Evolutionary conservation across 2,329 filamentous ascomycete genomes (phyloP).

Genomic region (Pestalotiopsis fici): DNA sequence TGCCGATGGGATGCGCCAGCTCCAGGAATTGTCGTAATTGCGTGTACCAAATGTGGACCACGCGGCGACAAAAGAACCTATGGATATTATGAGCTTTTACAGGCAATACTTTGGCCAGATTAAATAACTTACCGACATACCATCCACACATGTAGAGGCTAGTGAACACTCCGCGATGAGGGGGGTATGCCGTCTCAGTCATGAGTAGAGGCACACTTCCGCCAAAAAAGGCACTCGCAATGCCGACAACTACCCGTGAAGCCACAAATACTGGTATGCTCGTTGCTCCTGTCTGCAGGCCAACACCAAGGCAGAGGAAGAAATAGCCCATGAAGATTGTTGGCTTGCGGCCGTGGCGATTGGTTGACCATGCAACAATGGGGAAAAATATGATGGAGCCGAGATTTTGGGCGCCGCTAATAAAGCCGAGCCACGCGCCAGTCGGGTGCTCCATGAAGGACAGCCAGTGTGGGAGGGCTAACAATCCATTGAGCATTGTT

Average conservation of each 20-base stretch:
- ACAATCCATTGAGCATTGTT: conserved; percentile 40
- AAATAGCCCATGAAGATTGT: conserved; percentile 32
- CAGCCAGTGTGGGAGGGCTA: conserved; percentile 41
- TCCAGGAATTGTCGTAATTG: conserved; percentile 12
- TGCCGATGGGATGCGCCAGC: conserved; percentile 45
- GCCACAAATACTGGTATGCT: conserved; percentile 21
- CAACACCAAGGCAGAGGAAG: conserved; percentile 26
- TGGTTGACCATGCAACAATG: conserved; percentile 37
- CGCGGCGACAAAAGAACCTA: conserved; percentile 8
- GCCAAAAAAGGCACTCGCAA: conserved; percentile 22
- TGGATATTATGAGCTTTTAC: conserved; percentile 15
- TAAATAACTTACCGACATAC: conserved; percentile 5
- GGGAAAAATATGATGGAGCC: conserved; percentile 38
- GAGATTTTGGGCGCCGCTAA: conserved; percentile 36
- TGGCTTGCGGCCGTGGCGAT: conserved; percentile 33
- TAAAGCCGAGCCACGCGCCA: conserved; percentile 35
- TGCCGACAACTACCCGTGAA: conserved; percentile 25
- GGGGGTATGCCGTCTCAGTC: conserved; percentile 26
- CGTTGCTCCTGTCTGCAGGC: conserved; percentile 23
- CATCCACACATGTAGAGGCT: neutral
- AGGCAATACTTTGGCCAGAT: neutral
- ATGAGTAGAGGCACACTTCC: conserved; percentile 26
- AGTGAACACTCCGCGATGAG: conserved; percentile 18
- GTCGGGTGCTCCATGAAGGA: conserved; percentile 38
- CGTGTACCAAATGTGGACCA: conserved; percentile 20